Conservation (phyloP, 805 yeast genomes). For the Cyberlindnera samutprakarnensis region DNA sequence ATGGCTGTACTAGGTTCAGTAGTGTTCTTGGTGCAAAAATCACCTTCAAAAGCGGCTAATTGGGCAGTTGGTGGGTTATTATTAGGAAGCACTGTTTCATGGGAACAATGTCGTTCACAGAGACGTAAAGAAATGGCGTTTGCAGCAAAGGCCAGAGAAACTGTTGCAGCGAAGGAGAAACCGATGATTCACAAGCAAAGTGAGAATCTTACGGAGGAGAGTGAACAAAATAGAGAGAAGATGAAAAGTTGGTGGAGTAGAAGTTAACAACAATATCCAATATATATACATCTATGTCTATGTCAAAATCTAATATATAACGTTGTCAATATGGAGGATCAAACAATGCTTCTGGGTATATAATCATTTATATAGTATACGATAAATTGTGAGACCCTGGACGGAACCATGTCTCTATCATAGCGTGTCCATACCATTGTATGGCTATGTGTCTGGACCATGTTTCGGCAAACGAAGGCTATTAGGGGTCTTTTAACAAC, state of each 20-base stretch:
- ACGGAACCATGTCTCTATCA: too few relatives aligned
- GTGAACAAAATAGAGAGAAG: constrained; percentile 19
- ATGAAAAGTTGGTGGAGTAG: constrained; percentile 23
- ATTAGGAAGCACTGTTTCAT: constrained; percentile 73
- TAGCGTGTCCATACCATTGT: not conserved
- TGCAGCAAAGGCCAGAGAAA: constrained; percentile 61
- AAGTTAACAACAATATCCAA: not conserved
- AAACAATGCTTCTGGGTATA: too few relatives aligned
- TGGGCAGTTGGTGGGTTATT: constrained; percentile 81
- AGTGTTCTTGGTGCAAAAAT: constrained; percentile 59
- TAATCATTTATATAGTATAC: not conserved
- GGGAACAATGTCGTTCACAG: constrained; percentile 85
- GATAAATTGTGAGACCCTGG: too few relatives aligned
- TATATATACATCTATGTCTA: too few relatives aligned
- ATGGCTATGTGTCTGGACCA: too few relatives aligned
- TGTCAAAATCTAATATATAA: not conserved
- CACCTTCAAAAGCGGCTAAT: constrained; percentile 54
- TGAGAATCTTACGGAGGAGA: constrained; percentile 18
- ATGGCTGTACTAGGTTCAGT: constrained; percentile 64
- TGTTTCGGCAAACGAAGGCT: constrained; percentile 7
- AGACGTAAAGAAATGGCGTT: constrained; percentile 60
- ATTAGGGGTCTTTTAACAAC: constrained; percentile 3
- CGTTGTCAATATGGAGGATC: not conserved
- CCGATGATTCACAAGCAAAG: constrained; percentile 27
- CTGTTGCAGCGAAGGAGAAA: constrained; percentile 27